Evolutionary conservation across 1,139 yeast genomes (phyloP), one percentile per base, ranked within the genome.

Genomic region (Diutina mesorugosa): DNA sequence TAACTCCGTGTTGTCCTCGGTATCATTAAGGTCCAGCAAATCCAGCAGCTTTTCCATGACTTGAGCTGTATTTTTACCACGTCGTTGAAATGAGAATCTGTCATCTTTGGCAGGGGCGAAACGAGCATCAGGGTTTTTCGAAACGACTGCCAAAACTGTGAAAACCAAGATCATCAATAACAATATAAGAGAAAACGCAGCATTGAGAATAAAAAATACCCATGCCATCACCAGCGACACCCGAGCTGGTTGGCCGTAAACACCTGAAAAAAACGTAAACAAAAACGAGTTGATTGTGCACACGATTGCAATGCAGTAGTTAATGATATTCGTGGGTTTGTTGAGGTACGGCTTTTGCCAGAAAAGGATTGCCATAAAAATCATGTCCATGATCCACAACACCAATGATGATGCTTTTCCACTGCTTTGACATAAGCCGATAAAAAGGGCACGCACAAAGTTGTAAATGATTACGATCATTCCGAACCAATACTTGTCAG

Each of bases 101-200:
- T 87, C 95, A 72, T 87, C 95, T 62, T 76, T 84, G 8, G 91
- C 91, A 18, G 93, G 93, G 54, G 86, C 87, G 68, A 87, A 87
- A 68, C 89, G 81, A 10, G 89, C 83, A 70, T 87, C 95, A 38
- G 95, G 95, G 66, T 87, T 87, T 72, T 85, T 86, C 21, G 89
- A 81, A 59, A 83, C 69, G 1, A 85, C 61, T 41, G 87, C 81
- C 64, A 82, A 70, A 12, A 70, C 68, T 57, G 83, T 78, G 62
- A 84, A 81, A 0, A 79, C 79, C 59, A 87, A 73, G 61, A 85
- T 82, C 72, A 84, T 68, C 54, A 86, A 61, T 66, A 87, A 74
- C 58, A 87, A 72, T 55, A 86, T 74, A 60, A 85, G 77, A 8
- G 90, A 80, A 63, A 85, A 86, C 1, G 88, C 90, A 2, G 93